These are phyloP conservation scores for Cytospora paraplurivora DNA, from an alignment of 2,329 filamentous ascomycete genomes.

Conservation along the genomic window DNA sequence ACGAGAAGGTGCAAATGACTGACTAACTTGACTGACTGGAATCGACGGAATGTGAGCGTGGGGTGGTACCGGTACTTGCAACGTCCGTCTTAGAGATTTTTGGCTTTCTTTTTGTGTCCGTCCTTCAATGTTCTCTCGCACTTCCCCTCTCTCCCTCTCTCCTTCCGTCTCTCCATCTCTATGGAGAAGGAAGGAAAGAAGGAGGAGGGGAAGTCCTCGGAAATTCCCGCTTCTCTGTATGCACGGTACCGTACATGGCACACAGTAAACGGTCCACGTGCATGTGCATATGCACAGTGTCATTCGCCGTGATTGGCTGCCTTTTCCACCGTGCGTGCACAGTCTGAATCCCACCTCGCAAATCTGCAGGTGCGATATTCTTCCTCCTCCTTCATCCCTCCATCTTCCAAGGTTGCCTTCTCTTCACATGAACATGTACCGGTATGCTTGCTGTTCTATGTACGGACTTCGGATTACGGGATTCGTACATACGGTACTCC, in stretches of 20 bases:
- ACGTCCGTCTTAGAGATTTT: not conserved
- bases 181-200: not conserved
- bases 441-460: not conserved
- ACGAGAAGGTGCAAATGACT: not conserved
- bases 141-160: not conserved
- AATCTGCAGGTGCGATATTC: not conserved
- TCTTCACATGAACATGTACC: no score
- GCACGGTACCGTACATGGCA: not conserved
- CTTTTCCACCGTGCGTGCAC: not conserved
- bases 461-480: not conserved
- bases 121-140: no score
- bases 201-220: constrained; percentile 3
- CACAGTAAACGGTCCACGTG: not conserved
- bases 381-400: not conserved
- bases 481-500: not conserved
- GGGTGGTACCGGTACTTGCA: not conserved
- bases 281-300: not conserved
- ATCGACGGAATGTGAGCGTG: not conserved
- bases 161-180: not conserved
- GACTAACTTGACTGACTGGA: no score
- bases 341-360: not conserved
- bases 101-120: no score
- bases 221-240: not conserved
- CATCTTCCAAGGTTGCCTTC: no score
- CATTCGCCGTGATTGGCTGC: not conserved